Evolutionary conservation across 768 basidiomycete genomes (phyloP), one percentile per base, ranked within the genome.

Genomic region (Agaricus subrufescens): DNA sequence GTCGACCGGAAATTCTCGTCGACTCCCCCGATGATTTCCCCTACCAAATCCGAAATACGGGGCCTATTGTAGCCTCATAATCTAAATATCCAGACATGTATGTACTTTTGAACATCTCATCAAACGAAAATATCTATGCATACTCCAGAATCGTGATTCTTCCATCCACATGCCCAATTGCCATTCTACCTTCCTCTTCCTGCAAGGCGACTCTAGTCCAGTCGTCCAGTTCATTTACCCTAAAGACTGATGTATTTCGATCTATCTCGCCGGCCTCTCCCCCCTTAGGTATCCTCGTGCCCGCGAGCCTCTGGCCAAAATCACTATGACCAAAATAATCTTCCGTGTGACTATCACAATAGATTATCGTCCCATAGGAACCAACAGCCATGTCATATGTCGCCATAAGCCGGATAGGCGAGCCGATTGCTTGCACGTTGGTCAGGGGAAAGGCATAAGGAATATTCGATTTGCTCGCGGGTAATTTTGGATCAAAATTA

Each of bases 281-380:
- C 43, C 61, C 62, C 54, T 64, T 63, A 7, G 61, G 45, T 26
- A 42, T 29, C 14, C 30, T 48, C 56, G 10, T 66, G n/a, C 80
- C 82, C 0, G 83, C 86, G 23, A 88, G 63, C 46, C 86, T 75
- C 65, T 89, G 87, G 0, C 85, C 84, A 7, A 65, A 71, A 49
- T 81, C 75, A 38, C 69, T 71, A 29, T 72, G 72, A 1, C 69
- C 69, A 56, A 72, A 69, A 63, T 77, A 75, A 37, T 75, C 76
- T 56, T 83, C 81, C 0, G 81, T 79, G 48, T 86, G 81, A 47
- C 73, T 82, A 60, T 89, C 87, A 34, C 86, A 69, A 82, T 85
- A 89, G 14, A 89, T 60, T 4, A 79, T 81, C 4, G 83, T 86
- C 3, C 86, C 87, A 61, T 80, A 76, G 3, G 67, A 69, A 0